phyloP scores from a whole-genome alignment of 2,329 filamentous ascomycete genomes.

The Mycosphaerella arachidis region DNA sequence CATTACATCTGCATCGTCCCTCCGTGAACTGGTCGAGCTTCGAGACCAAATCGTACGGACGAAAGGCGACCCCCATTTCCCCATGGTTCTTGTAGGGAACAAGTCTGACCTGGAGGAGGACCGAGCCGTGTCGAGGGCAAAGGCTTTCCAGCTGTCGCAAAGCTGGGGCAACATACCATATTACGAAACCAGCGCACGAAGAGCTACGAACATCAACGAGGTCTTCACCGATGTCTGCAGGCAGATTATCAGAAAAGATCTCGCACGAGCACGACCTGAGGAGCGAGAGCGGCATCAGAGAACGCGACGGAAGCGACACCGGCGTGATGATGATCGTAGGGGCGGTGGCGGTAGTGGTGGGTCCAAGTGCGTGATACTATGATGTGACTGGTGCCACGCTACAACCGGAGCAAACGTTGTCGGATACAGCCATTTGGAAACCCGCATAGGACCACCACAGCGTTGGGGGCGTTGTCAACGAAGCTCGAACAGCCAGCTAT shows the following conservation, averaged over 20 bases:
- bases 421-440: too few relatives aligned
- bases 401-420: too few relatives aligned
- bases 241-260: slow-evolving; percentile 36
- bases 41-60: slow-evolving; percentile 87
- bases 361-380: slow-evolving; percentile 21
- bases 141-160: slow-evolving; percentile 80
- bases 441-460: too few relatives aligned
- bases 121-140: slow-evolving; percentile 69
- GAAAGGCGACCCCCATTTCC: slow-evolving; percentile 63
- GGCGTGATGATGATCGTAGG: slow-evolving; percentile 9
- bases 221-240: slow-evolving; percentile 57
- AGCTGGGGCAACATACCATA: slow-evolving; percentile 82
- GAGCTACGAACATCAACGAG: slow-evolving; percentile 82
- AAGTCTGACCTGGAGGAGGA: slow-evolving; percentile 88
- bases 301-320: slow-evolving; percentile 6
- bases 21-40: slow-evolving; percentile 73
- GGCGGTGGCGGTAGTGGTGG: slow-evolving; percentile 1
- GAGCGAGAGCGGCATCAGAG: slow-evolving; percentile 13
- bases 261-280: slow-evolving; percentile 21
- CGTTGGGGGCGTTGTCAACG: too few relatives aligned
- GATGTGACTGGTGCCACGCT: neutral
- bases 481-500: too few relatives aligned
- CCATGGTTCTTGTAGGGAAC: slow-evolving; percentile 87
- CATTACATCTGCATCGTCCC: slow-evolving; percentile 79
- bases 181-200: slow-evolving; percentile 82